Evolutionary conservation across 2,329 filamentous ascomycete species (phyloP).

Genomic region (Alternaria metachromatica): DNA sequence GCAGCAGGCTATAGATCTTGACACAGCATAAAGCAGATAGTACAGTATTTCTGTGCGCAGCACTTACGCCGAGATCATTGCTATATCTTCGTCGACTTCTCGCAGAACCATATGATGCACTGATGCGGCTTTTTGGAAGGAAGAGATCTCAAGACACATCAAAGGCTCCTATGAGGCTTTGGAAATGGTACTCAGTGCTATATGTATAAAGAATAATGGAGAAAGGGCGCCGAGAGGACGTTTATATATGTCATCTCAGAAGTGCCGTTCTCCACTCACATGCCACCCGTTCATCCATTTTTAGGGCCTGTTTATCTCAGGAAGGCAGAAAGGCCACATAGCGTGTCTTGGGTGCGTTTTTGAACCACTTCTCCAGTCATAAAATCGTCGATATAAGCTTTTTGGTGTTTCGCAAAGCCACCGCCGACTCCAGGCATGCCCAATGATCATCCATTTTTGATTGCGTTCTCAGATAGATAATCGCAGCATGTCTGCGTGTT

Average conservation of each 20-base stretch:
- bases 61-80: accelerated
- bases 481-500: neutral
- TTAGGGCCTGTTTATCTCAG: neutral
- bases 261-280: neutral
- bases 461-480: neutral
- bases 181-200: no score
- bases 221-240: no score
- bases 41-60: neutral
- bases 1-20: neutral
- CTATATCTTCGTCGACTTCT: neutral
- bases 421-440: neutral
- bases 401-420: neutral
- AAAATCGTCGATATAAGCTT: neutral
- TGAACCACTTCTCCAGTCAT: neutral
- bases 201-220: no score
- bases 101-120: neutral
- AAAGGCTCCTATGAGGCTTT: no score
- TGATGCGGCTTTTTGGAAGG: no score
- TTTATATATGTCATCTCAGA: neutral
- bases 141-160: no score
- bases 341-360: neutral
- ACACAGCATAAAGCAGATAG: accelerated
- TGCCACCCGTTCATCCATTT: no score
- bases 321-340: neutral
- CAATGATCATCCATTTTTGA: neutral